Conservation (phyloP, 1,284 basidiomycete genomes). For the Salmacisia buchloeana region DNA sequence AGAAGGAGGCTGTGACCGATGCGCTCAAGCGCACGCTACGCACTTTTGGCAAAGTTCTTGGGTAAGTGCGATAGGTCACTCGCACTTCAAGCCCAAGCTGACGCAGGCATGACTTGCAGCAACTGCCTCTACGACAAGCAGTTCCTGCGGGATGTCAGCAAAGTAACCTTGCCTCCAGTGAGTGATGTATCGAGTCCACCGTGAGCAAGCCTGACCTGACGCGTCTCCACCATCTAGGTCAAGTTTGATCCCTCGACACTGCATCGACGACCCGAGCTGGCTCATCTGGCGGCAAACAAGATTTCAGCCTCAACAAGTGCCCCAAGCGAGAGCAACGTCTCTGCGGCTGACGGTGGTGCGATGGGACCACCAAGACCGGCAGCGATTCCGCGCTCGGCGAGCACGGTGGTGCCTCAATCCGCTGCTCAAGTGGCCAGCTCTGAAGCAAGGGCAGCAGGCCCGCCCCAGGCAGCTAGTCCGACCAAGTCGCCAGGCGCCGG, state of each 20-base stretch:
- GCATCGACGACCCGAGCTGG: constrained; percentile 25
- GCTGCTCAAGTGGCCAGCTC: too few species aligned
- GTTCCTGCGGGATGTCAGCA: constrained; percentile 75
- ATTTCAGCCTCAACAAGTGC: background rate
- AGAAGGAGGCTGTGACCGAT: constrained; percentile 96
- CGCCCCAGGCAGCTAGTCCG: too few species aligned
- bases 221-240: background rate
- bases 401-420: too few species aligned
- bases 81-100: too few species aligned
- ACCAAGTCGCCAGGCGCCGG: too few species aligned
- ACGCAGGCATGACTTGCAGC: constrained; percentile 2
- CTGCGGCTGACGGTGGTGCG: too few species aligned
- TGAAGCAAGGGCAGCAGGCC: too few species aligned
- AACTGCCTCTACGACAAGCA: constrained; percentile 93
- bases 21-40: constrained; percentile 82
- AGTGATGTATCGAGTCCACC: constrained; percentile 42
- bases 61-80: too few species aligned
- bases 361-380: too few species aligned
- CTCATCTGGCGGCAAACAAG: background rate
- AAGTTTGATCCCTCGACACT: constrained; percentile 32
- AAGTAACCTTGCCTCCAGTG: constrained; percentile 71
- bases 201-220: background rate
- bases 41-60: constrained; percentile 87
- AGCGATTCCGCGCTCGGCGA: too few species aligned
- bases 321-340: background rate